These are phyloP conservation scores for Colletotrichum filicis DNA, from an alignment of 2,329 filamentous ascomycete genomes.

Conservation along the genomic window DNA sequence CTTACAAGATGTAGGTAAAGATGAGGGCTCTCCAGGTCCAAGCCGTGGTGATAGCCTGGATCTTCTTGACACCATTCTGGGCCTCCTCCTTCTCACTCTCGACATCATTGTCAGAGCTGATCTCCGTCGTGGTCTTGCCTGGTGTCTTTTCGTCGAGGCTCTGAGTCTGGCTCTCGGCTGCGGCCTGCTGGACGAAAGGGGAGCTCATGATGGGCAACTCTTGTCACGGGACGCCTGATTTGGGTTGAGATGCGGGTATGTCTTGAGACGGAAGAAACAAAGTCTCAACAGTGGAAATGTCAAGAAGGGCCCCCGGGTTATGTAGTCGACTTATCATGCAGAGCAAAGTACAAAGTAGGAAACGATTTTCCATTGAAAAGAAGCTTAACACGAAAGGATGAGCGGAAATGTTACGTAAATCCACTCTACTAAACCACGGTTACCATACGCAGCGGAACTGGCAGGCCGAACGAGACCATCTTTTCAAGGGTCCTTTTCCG, in stretches of 20 bases:
- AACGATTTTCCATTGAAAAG: not conserved
- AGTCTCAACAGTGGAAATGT: not conserved
- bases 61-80: conserved; percentile 31
- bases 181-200: conserved; percentile 7
- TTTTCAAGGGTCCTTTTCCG: too few relatives aligned
- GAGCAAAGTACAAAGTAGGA: not conserved
- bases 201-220: conserved; percentile 20
- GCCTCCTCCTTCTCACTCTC: conserved; percentile 7
- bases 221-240: not conserved
- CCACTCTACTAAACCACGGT: not conserved
- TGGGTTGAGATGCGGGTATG: not conserved
- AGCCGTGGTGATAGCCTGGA: conserved; percentile 45
- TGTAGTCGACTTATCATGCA: not conserved
- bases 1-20: conserved; percentile 52
- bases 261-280: not conserved
- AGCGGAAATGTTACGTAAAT: conserved; percentile 21
- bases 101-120: conserved; percentile 11
- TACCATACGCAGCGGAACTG: not conserved
- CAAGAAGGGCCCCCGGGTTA: not conserved
- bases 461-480: not conserved
- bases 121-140: conserved; percentile 8
- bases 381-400: conserved; percentile 17
- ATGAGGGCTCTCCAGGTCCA: conserved; percentile 51
- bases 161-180: conserved; percentile 12
- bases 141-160: conserved; percentile 21